Conservation (phyloP, 2,329 filamentous ascomycete genomes). For the Colletotrichum acutatum region DNA sequence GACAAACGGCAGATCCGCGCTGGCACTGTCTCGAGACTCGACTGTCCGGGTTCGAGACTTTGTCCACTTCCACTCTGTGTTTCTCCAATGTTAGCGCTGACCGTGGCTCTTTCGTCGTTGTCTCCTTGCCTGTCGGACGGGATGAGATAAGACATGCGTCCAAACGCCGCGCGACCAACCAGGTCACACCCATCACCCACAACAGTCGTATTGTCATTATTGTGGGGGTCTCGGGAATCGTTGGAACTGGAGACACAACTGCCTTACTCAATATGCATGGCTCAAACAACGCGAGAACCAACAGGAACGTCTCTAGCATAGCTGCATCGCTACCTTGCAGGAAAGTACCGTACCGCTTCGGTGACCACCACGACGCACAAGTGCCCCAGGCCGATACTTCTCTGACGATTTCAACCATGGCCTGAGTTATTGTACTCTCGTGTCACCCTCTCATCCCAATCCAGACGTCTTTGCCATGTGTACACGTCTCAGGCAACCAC, state of each 20-base stretch:
- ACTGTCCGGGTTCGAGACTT: background rate
- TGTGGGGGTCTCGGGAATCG: conserved; percentile 18
- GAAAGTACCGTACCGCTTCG: conserved; percentile 23
- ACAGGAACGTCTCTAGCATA: conserved; percentile 15
- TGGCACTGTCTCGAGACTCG: background rate
- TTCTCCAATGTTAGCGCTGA: conserved; percentile 31
- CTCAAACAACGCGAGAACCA: conserved; percentile 28
- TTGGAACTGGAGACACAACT: conserved; percentile 15
- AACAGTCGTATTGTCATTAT: conserved; percentile 14
- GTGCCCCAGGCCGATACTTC: conserved; percentile 22
- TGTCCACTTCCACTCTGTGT: conserved; percentile 31
- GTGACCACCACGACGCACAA: conserved; percentile 20
- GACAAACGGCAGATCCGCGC: conserved; percentile 1
- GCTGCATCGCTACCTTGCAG: conserved; percentile 6
- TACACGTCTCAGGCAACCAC: conserved; percentile 5
- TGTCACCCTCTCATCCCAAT: conserved; percentile 7
- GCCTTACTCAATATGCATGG: conserved; percentile 27
- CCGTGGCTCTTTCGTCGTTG: background rate
- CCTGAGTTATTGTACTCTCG: background rate
- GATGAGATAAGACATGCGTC: conserved; percentile 6
- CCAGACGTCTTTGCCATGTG: background rate
- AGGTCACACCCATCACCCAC: background rate
- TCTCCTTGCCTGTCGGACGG: conserved; percentile 5
- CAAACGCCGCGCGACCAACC: background rate
- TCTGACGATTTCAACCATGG: background rate